These are phyloP conservation scores for Berberis thunbergii DNA, from an alignment of 164 flowering plant genomes.

Conservation along the genomic window DNA sequence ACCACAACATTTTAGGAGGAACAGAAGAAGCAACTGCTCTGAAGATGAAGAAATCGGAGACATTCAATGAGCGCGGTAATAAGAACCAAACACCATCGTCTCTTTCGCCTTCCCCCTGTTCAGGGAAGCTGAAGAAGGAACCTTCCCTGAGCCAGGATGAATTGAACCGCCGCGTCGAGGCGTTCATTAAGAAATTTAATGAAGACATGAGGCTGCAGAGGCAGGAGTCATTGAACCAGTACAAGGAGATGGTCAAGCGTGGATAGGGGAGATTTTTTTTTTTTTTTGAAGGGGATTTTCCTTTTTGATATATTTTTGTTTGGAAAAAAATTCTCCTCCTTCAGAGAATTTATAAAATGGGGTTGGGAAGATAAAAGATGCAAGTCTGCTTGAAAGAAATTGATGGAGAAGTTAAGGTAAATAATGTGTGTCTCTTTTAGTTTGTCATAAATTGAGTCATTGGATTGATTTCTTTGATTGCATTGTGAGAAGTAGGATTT, in stretches of 20 bases:
- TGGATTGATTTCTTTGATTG: no score
- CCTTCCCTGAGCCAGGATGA: constrained; percentile 77
- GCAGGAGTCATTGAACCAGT: constrained; percentile 50
- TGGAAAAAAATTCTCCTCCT: no score
- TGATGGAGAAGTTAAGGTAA: no score
- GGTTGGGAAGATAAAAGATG: no score
- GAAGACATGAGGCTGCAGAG: constrained; percentile 79
- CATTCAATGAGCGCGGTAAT: constrained; percentile 25
- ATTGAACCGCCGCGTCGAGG: constrained; percentile 68
- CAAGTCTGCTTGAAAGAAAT: no score
- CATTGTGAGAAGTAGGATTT: no score
- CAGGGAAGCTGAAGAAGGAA: constrained; percentile 38
- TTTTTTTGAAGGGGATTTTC: no score
- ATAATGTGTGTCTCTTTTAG: no score
- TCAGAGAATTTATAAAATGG: no score
- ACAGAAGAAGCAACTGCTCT: constrained; percentile 5
- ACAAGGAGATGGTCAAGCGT: constrained; percentile 38
- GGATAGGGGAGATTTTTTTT: constrained; percentile 4
- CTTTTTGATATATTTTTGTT: no score
- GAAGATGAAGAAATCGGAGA: constrained; percentile 49
- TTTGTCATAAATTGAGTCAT: no score
- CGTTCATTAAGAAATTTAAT: constrained; percentile 72
- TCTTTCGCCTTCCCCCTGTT: constrained; percentile 19
- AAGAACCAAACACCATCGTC: constrained; percentile 5
- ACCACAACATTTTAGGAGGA: background rate